Conservation (phyloP, 2,329 filamentous ascomycete species). For the Penicillium freii region DNA sequence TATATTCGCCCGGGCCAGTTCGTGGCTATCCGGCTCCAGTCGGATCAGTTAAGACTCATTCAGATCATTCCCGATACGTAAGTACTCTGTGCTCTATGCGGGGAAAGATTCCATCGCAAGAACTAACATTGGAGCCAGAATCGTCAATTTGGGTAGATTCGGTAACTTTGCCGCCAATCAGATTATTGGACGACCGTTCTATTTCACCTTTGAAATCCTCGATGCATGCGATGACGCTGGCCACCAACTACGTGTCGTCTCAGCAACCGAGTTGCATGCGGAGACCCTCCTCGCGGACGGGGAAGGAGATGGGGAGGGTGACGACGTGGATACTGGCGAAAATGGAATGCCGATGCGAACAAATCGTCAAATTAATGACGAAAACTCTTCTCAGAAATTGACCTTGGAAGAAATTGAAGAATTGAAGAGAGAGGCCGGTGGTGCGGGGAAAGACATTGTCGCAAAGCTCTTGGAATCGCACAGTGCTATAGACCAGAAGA, state of each 20-base stretch:
- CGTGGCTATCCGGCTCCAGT: constrained; percentile 47
- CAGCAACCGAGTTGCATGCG: constrained; percentile 77
- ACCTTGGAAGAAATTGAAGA: constrained; percentile 69
- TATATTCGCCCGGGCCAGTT: constrained; percentile 39
- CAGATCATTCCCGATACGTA: constrained; percentile 64
- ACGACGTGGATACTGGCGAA: constrained; percentile 33
- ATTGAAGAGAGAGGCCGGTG: constrained; percentile 68
- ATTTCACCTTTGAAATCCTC: constrained; percentile 85
- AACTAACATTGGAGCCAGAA: constrained; percentile 51
- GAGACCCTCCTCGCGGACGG: constrained; percentile 62
- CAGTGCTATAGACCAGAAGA: constrained; percentile 88
- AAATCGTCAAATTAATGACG: constrained; percentile 63
- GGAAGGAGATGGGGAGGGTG: constrained; percentile 38
- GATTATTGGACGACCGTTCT: constrained; percentile 84
- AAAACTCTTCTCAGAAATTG: constrained; percentile 70
- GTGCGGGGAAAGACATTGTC: constrained; percentile 83
- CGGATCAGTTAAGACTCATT: constrained; percentile 57
- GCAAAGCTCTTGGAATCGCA: constrained; percentile 91
- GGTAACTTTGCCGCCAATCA: constrained; percentile 86
- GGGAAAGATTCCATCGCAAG: constrained; percentile 12
- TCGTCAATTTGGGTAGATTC: constrained; percentile 87
- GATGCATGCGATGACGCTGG: constrained; percentile 66
- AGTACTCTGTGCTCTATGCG: constrained; percentile 37
- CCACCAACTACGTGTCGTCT: constrained; percentile 69
- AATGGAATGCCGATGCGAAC: constrained; percentile 56